Conservation (phyloP, 176 grass and related monocot species). For the Triticum dicoccoides region DNA sequence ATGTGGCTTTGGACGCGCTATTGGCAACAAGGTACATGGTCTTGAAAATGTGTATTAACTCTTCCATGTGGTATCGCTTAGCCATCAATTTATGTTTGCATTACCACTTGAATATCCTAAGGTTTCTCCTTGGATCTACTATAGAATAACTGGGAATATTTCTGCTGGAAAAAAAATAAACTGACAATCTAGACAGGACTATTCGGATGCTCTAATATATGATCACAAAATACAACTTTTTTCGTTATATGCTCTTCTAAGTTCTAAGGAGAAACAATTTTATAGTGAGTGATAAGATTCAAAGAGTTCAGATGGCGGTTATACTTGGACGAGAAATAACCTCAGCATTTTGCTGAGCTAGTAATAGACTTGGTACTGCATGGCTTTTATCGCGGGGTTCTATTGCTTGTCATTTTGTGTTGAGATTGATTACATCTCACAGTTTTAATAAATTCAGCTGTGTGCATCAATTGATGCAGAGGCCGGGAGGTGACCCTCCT, state of each 20-base stretch:
- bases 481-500: neutral
- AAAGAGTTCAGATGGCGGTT: neutral
- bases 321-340: neutral
- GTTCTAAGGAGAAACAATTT: neutral
- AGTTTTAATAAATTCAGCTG: neutral
- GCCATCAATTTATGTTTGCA: neutral
- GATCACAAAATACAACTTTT: neutral
- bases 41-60: slow-evolving; percentile 10
- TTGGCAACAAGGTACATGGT: slow-evolving; percentile 86
- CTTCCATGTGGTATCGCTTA: neutral
- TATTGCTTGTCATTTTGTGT: neutral
- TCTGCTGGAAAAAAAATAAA: slow-evolving; percentile 4
- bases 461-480: neutral
- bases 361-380: neutral
- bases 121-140: neutral
- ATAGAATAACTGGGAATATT: neutral
- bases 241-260: neutral
- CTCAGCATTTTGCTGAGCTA: neutral
- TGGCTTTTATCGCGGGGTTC: neutral
- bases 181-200: neutral
- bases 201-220: slow-evolving; percentile 12
- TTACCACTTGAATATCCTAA: neutral
- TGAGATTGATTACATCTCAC: neutral
- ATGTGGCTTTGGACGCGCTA: slow-evolving; percentile 84
- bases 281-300: neutral